These are phyloP conservation scores for Thelonectria olida DNA, from an alignment of 2,329 filamentous ascomycete species.

Conservation along the genomic window DNA sequence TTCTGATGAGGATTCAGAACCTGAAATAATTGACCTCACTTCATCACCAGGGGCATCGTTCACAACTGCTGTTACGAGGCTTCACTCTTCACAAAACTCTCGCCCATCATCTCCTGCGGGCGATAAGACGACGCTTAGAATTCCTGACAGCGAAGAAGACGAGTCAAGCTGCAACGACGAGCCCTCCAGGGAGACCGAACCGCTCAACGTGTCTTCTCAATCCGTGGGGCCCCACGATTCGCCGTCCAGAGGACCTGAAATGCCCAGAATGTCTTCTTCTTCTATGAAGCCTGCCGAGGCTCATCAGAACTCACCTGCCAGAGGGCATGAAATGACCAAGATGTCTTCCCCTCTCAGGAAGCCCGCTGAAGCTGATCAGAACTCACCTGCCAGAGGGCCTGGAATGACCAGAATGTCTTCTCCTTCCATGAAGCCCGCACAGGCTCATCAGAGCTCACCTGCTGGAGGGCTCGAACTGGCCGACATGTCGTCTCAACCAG, in stretches of 20 bases:
- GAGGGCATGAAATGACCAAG: background rate
- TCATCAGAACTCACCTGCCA: background rate
- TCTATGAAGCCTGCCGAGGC: background rate
- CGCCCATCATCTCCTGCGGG: conserved; percentile 1
- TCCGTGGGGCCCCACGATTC: background rate
- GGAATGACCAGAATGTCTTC: background rate
- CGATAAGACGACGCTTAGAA: background rate
- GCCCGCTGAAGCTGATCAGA: background rate
- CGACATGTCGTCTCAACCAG: background rate
- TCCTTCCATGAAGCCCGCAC: background rate
- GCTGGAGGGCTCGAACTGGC: no score
- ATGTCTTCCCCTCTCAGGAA: background rate
- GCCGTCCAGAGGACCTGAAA: no score
- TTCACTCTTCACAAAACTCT: conserved; percentile 1
- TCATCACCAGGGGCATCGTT: conserved; percentile 23
- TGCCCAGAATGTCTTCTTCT: background rate
- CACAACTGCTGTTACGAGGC: conserved; percentile 4
- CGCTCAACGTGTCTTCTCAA: background rate
- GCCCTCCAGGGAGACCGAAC: background rate
- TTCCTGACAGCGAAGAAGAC: conserved; percentile 1
- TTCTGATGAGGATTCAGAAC: background rate
- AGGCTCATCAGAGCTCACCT: background rate
- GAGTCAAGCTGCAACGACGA: background rate
- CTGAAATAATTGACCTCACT: conserved; percentile 23
- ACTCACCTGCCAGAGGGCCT: background rate